Base-by-base conservation (phyloP, 441 rosid genomes). In the Gossypium aridum region DNA sequence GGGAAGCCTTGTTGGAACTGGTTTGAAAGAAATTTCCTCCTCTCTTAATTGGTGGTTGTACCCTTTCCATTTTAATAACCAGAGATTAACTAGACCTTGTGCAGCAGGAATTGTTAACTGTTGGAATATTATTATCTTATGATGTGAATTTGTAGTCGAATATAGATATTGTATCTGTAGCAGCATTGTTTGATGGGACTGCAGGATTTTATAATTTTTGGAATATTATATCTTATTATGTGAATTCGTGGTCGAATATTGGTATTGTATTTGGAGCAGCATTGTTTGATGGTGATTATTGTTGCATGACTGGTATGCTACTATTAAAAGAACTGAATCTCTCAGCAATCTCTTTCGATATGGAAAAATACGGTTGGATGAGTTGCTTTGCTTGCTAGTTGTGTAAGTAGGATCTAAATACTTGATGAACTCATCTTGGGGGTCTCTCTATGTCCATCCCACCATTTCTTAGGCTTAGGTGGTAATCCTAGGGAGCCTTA, bases 321-420 rank as follows among this genome's bases (percentile, higher is more conserved):
- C 26, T 60, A n/a, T 20, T 56, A 20, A 10, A 20, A 10, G 22
- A 20, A 20, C 14, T 20, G n/a, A 22, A 57, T 13, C 62, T 56
- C 6, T 22, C 62, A 57, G 62, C 62, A 20, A 9, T 57, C 61
- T 56, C 62, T 22, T 57, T 57, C 3, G 28, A 57, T 57, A 57
- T 55, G 60, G 60, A 55, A 19, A 55, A 7, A 55, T 19, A 16
- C 10, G 7, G 60, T 55, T 8, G 60, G 60, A 57, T 9, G n/a
- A 25, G 22, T 22, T 57, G 62, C 19, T 51, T 51, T 51, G 17
- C 17, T n/a, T 51, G 55, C 62, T 56, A 7, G 26, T 23, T 56
- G 91, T 94, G 79, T 91, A 92, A 7, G 95, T 94, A 0, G 98
- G 98, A 86, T 94, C 97, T 0, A 94, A 92, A 74, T 86, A 87